A percentile compares a stretch with the other conserved stretches of the same genome.
phyloP scores from a whole-genome alignment of 2,329 filamentous ascomycete species.

The Zopfia rhizophila region DNA sequence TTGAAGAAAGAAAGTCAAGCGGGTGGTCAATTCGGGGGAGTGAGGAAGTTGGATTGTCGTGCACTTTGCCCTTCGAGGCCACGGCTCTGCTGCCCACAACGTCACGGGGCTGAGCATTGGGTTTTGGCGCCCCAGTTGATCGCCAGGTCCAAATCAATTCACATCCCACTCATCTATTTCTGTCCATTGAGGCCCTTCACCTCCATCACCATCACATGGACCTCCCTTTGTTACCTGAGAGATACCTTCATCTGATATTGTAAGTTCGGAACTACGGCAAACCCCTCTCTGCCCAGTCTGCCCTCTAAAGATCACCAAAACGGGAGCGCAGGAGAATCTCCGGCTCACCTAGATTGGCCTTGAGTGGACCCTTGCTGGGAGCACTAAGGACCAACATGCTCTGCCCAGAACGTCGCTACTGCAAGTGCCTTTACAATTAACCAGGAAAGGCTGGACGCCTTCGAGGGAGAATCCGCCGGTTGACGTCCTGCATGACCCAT shows the following conservation, averaged over 20 bases:
- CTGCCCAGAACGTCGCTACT: constrained; percentile 37
- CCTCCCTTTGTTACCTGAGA: no score
- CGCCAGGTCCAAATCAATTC: constrained; percentile 35
- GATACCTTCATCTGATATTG: no score
- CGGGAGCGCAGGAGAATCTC: neutral
- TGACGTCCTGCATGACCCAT: constrained; percentile 15
- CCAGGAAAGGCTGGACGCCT: constrained; percentile 19
- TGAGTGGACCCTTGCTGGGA: constrained; percentile 22
- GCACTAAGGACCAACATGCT: constrained; percentile 32
- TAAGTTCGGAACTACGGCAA: no score
- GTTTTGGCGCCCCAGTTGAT: constrained; percentile 25
- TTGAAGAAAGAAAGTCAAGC: constrained; percentile 19
- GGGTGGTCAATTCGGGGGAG: constrained; percentile 20
- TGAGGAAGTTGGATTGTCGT: constrained; percentile 34
- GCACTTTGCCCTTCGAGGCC: constrained; percentile 32
- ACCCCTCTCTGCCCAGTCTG: no score
- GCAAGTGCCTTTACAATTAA: constrained; percentile 30
- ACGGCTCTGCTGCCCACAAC: constrained; percentile 32
- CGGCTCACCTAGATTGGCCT: no score
- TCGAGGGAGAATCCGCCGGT: constrained; percentile 5
- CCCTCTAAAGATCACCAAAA: no score
- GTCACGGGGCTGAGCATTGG: constrained; percentile 42
- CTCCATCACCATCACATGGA: neutral
- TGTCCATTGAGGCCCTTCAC: constrained; percentile 10
- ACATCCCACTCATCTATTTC: constrained; percentile 7